Conservation (phyloP, 345 rosid species). For the Luvunga scandens region DNA sequence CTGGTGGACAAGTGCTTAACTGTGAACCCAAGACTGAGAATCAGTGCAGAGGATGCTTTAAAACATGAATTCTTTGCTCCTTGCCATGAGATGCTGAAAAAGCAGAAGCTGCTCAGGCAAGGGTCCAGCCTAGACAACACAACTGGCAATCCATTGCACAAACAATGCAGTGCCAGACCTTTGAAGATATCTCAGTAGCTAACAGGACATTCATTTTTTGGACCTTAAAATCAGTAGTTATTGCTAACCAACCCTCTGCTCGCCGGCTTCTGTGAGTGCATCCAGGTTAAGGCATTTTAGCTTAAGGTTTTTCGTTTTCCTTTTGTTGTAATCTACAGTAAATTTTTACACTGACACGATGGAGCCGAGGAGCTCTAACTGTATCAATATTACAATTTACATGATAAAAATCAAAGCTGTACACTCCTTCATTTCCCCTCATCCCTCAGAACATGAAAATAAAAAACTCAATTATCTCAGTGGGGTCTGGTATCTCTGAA, state of each 20-base stretch:
- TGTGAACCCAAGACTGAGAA: conserved; percentile 75
- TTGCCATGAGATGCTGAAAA: conserved; percentile 51
- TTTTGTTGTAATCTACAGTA: neutral
- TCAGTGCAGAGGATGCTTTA: conserved; percentile 84
- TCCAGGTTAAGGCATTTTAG: neutral
- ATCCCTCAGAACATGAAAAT: neutral
- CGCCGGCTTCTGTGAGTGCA: conserved; percentile 1
- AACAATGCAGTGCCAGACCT: conserved; percentile 11
- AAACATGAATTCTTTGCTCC: conserved; percentile 78
- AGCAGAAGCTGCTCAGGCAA: conserved; percentile 44
- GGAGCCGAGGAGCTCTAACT: neutral
- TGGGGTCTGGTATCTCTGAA: neutral
- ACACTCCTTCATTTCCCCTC: neutral
- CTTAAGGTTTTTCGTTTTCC: neutral
- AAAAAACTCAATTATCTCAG: neutral
- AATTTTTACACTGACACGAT: neutral
- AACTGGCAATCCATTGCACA: conserved; percentile 12
- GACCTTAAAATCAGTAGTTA: conserved; percentile 1
- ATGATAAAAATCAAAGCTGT: neutral
- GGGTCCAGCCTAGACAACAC: conserved; percentile 24
- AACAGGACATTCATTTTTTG: neutral
- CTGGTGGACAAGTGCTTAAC: conserved; percentile 83
- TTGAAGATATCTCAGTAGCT: conserved; percentile 2
- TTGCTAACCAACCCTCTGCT: neutral
- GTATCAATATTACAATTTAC: neutral